A percentile compares a stretch with the other conserved stretches of the same genome.
phyloP scores from a whole-genome alignment of 768 basidiomycete species.

The Trametes villosa region DNA sequence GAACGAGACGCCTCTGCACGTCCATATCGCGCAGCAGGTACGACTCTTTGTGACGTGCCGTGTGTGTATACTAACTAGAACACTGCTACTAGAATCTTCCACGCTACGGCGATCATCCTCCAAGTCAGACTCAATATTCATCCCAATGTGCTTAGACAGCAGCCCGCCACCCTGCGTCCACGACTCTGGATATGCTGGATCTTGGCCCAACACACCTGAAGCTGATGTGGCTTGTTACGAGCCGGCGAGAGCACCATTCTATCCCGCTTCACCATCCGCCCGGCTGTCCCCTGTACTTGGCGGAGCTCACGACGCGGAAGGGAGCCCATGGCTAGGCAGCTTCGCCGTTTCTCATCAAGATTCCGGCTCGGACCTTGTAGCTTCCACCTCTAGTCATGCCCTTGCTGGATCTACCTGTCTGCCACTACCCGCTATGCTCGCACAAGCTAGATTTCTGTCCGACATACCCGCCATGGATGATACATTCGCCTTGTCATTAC shows the following conservation, averaged over 20 bases:
- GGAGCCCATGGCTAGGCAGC: background rate
- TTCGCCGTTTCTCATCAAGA: too few relatives aligned
- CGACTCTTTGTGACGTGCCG: too few relatives aligned
- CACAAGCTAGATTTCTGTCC: constrained; percentile 4
- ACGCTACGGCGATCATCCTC: background rate
- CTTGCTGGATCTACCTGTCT: too few relatives aligned
- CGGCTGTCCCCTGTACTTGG: background rate
- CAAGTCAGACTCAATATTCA: background rate
- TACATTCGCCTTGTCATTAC: background rate
- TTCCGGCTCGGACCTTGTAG: background rate
- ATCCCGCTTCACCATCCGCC: background rate
- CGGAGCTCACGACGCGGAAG: background rate
- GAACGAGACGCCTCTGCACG: too few relatives aligned
- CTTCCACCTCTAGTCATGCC: background rate
- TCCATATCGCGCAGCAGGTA: too few relatives aligned
- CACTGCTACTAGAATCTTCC: background rate
- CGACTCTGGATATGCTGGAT: constrained; percentile 10
- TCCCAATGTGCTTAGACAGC: constrained; percentile 25
- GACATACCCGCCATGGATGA: background rate
- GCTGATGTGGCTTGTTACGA: background rate
- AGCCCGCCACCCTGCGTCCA: constrained; percentile 8
- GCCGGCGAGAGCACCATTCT: constrained; percentile 16
- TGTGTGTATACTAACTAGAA: background rate
- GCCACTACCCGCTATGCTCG: background rate
- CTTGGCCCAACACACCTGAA: background rate